Evolutionary conservation across 2,329 filamentous ascomycete species (phyloP), one percentile per base, ranked within the genome.

Genomic region (Pseudocercospora cruenta): DNA sequence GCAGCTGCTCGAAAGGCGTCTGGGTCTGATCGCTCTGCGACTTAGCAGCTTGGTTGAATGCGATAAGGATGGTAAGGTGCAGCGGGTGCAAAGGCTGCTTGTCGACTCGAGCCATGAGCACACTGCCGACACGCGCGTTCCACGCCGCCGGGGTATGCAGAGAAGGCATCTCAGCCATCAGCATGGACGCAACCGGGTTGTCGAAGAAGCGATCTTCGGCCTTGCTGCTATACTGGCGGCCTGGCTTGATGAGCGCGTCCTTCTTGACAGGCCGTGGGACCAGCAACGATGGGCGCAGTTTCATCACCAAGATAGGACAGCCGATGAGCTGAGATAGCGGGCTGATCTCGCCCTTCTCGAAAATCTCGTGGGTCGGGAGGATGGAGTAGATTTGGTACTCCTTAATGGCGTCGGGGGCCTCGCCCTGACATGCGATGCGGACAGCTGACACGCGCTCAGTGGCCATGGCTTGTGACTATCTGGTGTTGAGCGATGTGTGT

Each of bases 201-300:
- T 26, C 24, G 33, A 21, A 39, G 59, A 33, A 62, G n/a, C 16
- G 26, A 19, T 33, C 59, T 10, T 53, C 45, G 47, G 16, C 14
- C 21, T 60, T 60, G 36, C 4, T 28, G 39, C 19, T 21, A n/a
- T 62, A 62, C 12, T 58, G 9, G 9, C 55, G 55, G 12, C 55
- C 55, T 4, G 33, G 21, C 10, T 55, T 28, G 28, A 43, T 39
- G 31, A 33, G 22, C 4, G 26, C 22, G 16, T n/a, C 24, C 7
- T 26, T 24, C 21, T 28, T 43, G 8, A 14, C n/a, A 36, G 31
- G 55, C 12, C n/a, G 16, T 12, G 24, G 21, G 39, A 28, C 21
- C 43, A 62, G 49, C 8, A 63, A 36, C 22, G 61, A 63, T 19
- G 61, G 61, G 12, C 61, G 61, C 24, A 63, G 21, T 33, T 55